Evolutionary conservation across 495 filamentous ascomycete species (phyloP), one percentile per base, ranked within the genome.

Genomic region (Penicillium turbatum): DNA sequence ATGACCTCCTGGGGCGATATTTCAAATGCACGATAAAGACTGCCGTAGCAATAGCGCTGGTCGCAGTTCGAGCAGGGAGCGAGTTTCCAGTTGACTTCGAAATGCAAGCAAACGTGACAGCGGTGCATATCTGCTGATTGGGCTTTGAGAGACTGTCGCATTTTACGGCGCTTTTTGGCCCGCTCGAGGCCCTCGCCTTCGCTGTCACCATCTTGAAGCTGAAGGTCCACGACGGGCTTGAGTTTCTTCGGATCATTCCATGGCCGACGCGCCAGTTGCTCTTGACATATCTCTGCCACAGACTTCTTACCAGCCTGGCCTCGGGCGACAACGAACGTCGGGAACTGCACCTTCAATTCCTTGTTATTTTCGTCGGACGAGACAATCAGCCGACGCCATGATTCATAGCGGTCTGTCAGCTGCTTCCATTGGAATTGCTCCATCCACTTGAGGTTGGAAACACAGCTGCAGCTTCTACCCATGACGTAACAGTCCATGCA

Each of bases 401-500:
- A 69, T 40, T 95, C 91, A 63, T 97, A 86, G 43, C 86, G 84
- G n/a, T 81, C 70, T 0, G 78, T 71, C n/a, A 97, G 75, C 6
- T 88, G 79, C 30, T 82, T 76, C 92, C 90, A 97, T 16, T 77
- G 70, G 72, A 91, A 95, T 66, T 98, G 93, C 62, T 98, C 91
- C 24, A 89, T 87, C 92, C 92, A 98, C 48, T 81, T 85, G 26
- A 93, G 79, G 9, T 82, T 84, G 6, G 90, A 93, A 31, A 93
- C 78, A 59, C 93, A 98, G 7, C 75, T 77, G 65, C 93, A 98
- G 56, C 90, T 95, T 43, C 93, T 84, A 31, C 93, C 93, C 83
- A 96, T 92, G 13, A 82, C 85, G 58, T 92, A 97, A 65, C 93
- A 98, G 38, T 98, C 92, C 84, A 98, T 89, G 65, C 93, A 98